Evolutionary conservation across 2,329 filamentous ascomycete genomes (phyloP), one percentile per base, ranked within the genome.

Genomic region (Neonectria coccinea): DNA sequence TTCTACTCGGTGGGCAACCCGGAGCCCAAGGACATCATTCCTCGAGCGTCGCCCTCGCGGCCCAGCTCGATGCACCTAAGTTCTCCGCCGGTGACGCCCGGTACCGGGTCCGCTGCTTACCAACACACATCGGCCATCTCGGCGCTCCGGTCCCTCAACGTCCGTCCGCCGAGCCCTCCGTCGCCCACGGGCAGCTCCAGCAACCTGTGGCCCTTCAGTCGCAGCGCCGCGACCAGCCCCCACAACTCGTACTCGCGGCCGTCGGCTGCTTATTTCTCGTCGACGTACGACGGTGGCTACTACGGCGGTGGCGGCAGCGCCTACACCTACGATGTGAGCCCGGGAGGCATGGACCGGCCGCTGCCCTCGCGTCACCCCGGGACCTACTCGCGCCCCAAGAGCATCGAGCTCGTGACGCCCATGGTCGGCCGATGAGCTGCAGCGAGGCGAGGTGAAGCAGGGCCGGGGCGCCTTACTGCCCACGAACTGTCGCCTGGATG

Each of bases 381-480:
- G 41, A 79, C 81, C 42, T 87, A 87, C 76, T 82, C 85, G 68
- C 81, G 88, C 51, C 86, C 87, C 36, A 88, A 85, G 78, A 89
- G 87, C 78, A 88, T 89, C 70, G 87, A 90, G 78, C 81, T 90
- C 22, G 86, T 90, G 48, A 89, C 87, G 55, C 88, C 88, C 36
- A 83, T 88, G 77, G 75, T 86, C 69, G 81, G 84, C 56, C 82
- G 84, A 70, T 88, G 70, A 76, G 60, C 33, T 56, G 59, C 47
- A 54, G 39, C 33, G 33, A 44, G 44, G 45, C 39, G 22, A 45
- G 52, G 31, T 50, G n/a, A 8, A 27, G 53, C 45, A 31, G 47
- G 39, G n/a, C 25, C 44, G 29, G 42, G 27, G 27, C 39, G 36
- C 50, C 45, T 33, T 20, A 18, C 25, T 44, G 22, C 52, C 51